Conservation (phyloP, 2,329 filamentous ascomycete genomes). For the Parastagonospora avenae region DNA sequence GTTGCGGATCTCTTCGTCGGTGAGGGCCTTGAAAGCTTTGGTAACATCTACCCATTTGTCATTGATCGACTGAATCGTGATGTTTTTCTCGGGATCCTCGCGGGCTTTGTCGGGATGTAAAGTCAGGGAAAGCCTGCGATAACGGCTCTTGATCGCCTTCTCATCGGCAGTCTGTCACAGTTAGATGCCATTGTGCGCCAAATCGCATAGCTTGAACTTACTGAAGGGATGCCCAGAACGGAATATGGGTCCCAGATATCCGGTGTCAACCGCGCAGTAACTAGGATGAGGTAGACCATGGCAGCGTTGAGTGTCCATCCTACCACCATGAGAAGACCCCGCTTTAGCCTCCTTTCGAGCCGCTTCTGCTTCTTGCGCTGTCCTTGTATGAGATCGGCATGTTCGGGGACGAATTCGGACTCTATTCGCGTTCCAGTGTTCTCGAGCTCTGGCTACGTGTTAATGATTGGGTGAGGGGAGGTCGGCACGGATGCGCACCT, state of each 20-base stretch:
- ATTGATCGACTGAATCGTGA: constrained; percentile 84
- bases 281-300: constrained; percentile 89
- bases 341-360: constrained; percentile 86
- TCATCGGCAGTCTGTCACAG: constrained; percentile 73
- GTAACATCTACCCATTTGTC: constrained; percentile 91
- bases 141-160: constrained; percentile 89
- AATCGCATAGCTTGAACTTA: constrained; percentile 48
- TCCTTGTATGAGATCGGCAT: constrained; percentile 81
- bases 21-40: constrained; percentile 97
- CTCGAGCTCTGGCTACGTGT: constrained; percentile 64
- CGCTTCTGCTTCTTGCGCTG: constrained; percentile 87
- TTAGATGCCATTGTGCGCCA: constrained; percentile 21
- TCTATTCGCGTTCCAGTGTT: constrained; percentile 82
- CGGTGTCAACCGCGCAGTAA: constrained; percentile 71
- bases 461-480: constrained; percentile 9
- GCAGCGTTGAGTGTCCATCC: constrained; percentile 86
- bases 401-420: constrained; percentile 77
- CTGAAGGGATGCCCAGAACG: constrained; percentile 84
- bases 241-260: constrained; percentile 98
- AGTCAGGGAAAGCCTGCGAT: constrained; percentile 82
- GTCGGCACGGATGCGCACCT: constrained; percentile 49
- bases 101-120: constrained; percentile 92
- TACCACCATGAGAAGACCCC: constrained; percentile 72
- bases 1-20: constrained; percentile 94
- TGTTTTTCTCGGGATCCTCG: constrained; percentile 83